Conservation (phyloP, 1,284 basidiomycete genomes). For the Melampsora larici-populina region DNA sequence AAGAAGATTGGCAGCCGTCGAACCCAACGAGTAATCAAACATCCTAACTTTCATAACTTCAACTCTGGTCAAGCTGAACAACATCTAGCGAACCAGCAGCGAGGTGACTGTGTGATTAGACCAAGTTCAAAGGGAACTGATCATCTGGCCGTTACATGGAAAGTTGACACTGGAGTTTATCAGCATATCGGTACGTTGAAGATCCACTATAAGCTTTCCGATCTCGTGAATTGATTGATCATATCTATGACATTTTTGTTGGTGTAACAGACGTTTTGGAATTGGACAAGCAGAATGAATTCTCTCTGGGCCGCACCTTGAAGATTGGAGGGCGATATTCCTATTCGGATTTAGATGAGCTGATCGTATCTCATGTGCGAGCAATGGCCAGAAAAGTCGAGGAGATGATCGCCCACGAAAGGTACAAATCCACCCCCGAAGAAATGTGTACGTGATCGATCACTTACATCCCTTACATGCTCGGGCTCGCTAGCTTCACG, state of each 20-base stretch:
- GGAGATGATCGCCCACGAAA: conserved; percentile 91
- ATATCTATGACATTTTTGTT: conserved; percentile 33
- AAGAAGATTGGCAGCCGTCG: conserved; percentile 77
- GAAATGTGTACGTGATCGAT: conserved; percentile 69
- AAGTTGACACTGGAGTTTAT: conserved; percentile 92
- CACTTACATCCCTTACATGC: neutral
- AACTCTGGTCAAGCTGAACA: conserved; percentile 85
- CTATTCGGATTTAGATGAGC: conserved; percentile 92
- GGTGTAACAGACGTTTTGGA: conserved; percentile 79
- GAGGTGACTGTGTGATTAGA: conserved; percentile 90
- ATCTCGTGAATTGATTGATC: neutral
- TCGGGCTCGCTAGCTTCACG: neutral
- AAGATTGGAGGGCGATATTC: conserved; percentile 72
- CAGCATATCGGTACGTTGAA: conserved; percentile 81
- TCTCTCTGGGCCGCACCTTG: conserved; percentile 67
- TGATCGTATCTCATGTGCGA: conserved; percentile 95
- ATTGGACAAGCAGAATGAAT: conserved; percentile 65
- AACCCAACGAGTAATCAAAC: conserved; percentile 81
- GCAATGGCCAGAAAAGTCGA: conserved; percentile 91
- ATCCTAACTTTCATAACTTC: conserved; percentile 97
- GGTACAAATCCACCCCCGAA: conserved; percentile 83
- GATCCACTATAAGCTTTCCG: neutral
- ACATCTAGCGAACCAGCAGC: conserved; percentile 81
- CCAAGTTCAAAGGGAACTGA: conserved; percentile 91
- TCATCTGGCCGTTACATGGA: conserved; percentile 98